Base-by-base conservation (phyloP, 768 basidiomycete species). In the Tephrocybe sp. region DNA sequence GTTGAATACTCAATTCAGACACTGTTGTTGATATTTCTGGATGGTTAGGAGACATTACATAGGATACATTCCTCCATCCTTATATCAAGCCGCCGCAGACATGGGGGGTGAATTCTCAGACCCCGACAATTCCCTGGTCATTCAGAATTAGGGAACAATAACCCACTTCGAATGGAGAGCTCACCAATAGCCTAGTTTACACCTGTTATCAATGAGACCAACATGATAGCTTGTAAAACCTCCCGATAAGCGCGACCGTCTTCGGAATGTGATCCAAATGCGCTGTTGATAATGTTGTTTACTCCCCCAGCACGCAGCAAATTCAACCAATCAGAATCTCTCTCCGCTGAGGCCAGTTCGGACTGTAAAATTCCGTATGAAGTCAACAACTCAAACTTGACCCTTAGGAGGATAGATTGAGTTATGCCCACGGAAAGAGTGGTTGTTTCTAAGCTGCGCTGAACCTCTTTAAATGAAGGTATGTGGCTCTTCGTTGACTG, bases 41-140 rank as follows among this genome's bases (percentile, higher is more conserved):
- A 44, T 39, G 10, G 40, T 48, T 51, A 75, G 74, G 54, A 63
- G 67, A 45, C 78, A 80, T 53, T 80, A 74, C 58, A 81, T 80
- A 45, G 78, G 80, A 2, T 74, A 74, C 59, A 75, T 80, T 33
- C 77, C 80, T 1, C 59, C 75, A 33, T 59, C 68, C 3, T 52
- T 76, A 43, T 81, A 80, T 59, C 77, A 74, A 49, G 36, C 49
- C 9, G 67, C 67, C 23, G 23, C 39, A 25, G 32, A 12, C 14
- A 20, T 32, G 30, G 5, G 15, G 12, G 14, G 17, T 14, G n/a
- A 28, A 25, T n/a, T 12, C 2, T n/a, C 8, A 39, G 12, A 9
- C 6, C 4, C 38, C 5, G 38, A 12, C 38, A 21, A 20, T 6
- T 8, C 20, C 18, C 38, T 39, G 8, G n/a, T 43, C 25, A 12